Conservation (phyloP, 768 basidiomycete genomes). For the Russula olivacea region DNA sequence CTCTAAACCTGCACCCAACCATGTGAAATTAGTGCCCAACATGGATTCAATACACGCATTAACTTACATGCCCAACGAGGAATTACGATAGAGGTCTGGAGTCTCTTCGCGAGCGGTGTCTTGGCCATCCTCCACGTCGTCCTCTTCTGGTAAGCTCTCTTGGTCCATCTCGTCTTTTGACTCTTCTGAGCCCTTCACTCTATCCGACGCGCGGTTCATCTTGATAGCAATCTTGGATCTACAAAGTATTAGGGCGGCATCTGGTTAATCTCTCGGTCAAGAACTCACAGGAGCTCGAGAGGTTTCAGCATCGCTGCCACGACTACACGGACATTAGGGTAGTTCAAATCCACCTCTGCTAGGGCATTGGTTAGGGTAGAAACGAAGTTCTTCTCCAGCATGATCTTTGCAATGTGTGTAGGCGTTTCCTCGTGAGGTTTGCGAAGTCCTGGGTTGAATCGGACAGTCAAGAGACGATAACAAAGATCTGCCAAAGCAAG, state of each 20-base stretch:
- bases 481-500: constrained; percentile 84
- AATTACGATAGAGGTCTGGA: constrained; percentile 92
- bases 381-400: constrained; percentile 98
- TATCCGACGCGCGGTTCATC: constrained; percentile 78
- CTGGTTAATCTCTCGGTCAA: background rate
- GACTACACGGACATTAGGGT: constrained; percentile 80
- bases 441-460: constrained; percentile 49
- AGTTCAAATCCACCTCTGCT: constrained; percentile 92
- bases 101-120: constrained; percentile 69
- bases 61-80: constrained; percentile 86
- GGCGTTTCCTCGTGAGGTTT: constrained; percentile 66
- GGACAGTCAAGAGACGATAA: constrained; percentile 77
- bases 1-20: constrained; percentile 50
- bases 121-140: constrained; percentile 54
- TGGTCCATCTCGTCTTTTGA: constrained; percentile 39
- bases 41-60: background rate
- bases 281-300: constrained; percentile 76
- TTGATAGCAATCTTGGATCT: constrained; percentile 98
- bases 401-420: constrained; percentile 91
- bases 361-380: constrained; percentile 80
- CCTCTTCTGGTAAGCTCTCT: constrained; percentile 46
- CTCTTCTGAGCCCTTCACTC: constrained; percentile 52
- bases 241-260: constrained; percentile 11
- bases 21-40: background rate
- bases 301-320: constrained; percentile 87